Conservation (phyloP, 2,329 filamentous ascomycete species). For the Monilinia fructicola region DNA sequence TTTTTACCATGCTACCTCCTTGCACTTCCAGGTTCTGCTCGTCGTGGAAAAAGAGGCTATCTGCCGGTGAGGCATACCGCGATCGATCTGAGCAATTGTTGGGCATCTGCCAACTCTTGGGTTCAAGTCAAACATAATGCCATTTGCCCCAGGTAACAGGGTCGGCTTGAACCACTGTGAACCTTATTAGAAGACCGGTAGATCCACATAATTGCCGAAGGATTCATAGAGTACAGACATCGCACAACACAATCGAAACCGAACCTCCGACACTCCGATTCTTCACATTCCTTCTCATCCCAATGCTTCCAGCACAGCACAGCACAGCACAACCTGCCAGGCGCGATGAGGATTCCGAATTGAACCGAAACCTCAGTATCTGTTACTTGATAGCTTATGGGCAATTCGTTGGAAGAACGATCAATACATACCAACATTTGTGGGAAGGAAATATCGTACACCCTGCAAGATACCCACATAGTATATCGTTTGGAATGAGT, state of each 20-base stretch:
- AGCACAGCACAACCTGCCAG: neutral
- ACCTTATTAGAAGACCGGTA: conserved; percentile 6
- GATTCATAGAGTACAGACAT: conserved; percentile 2
- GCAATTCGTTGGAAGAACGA: neutral
- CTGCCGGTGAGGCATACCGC: neutral
- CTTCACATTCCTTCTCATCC: no score
- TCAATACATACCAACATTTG: neutral
- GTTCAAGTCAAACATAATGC: neutral
- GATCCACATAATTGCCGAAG: neutral
- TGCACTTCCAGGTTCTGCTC: neutral
- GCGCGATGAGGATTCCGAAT: neutral
- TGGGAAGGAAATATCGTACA: neutral
- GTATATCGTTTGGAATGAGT: neutral
- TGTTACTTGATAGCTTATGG: neutral
- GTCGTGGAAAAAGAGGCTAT: neutral
- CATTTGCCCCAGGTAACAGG: neutral
- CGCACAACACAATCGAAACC: neutral
- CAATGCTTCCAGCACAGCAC: conserved; percentile 1
- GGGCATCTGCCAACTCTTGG: conserved; percentile 5
- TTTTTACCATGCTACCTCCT: conserved; percentile 2
- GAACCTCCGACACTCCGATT: neutral
- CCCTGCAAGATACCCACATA: neutral
- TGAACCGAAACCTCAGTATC: neutral
- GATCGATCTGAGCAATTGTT: neutral
- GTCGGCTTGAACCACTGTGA: neutral